Evolutionary conservation across 148 eudicot species (phyloP).

Genomic region (Rhododendron vialii): DNA sequence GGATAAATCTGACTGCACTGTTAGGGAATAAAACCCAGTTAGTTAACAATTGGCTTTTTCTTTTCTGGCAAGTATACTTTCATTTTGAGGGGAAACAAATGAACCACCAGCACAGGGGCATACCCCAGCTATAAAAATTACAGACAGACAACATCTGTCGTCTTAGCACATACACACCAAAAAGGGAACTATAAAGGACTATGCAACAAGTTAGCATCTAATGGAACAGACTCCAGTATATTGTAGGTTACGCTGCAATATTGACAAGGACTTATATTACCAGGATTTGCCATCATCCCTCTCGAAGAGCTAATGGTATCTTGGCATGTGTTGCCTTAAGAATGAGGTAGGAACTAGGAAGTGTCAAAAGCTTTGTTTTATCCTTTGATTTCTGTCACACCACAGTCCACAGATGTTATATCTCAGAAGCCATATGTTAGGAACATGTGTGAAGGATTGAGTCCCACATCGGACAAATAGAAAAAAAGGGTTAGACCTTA

Average conservation of each 20-base stretch:
- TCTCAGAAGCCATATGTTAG: neutral
- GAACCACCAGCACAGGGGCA: neutral
- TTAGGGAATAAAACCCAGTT: neutral
- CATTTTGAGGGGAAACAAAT: slow-evolving; percentile 2
- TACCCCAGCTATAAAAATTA: neutral
- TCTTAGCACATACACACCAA: neutral
- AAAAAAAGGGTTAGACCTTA: too few relatives aligned
- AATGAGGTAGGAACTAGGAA: neutral
- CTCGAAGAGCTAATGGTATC: neutral
- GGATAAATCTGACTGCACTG: neutral
- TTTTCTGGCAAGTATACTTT: neutral
- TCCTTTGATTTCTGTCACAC: neutral
- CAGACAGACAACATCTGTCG: neutral
- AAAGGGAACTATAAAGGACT: neutral
- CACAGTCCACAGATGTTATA: neutral
- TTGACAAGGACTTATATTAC: neutral
- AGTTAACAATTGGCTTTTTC: neutral
- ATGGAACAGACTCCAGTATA: neutral
- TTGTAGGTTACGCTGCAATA: neutral
- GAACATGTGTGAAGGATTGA: too few relatives aligned
- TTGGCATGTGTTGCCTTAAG: neutral
- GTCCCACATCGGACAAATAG: too few relatives aligned
- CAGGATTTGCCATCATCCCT: neutral
- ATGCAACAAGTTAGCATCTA: neutral
- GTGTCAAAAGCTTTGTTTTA: neutral